Evolutionary conservation across 2,329 filamentous ascomycete genomes (phyloP).

Genomic region (Colletotrichum orchidophilum): DNA sequence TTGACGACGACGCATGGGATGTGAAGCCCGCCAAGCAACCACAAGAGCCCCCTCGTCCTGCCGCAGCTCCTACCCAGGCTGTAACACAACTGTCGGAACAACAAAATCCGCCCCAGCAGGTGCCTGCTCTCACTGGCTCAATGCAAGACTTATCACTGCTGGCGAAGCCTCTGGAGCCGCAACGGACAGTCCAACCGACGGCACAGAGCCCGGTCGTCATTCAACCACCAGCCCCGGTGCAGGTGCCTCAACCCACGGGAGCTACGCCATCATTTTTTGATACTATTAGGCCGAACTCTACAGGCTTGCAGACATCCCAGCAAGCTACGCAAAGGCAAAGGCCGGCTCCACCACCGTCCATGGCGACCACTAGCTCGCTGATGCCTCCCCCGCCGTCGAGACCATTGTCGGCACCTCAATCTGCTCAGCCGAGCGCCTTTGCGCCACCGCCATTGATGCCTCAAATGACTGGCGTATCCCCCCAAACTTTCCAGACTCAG

Average conservation of each 20-base stretch:
- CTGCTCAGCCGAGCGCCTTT: conserved; percentile 78
- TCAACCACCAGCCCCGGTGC: conserved; percentile 45
- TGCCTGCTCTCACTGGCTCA: conserved; percentile 71
- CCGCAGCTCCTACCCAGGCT: conserved; percentile 37
- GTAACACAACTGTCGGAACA: conserved; percentile 42
- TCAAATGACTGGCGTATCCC: conserved; percentile 78
- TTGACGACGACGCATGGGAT: conserved; percentile 98
- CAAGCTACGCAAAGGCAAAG: conserved; percentile 53
- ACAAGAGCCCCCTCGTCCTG: conserved; percentile 48
- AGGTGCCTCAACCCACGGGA: conserved; percentile 57
- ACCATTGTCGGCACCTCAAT: conserved; percentile 87
- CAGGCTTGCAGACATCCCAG: conserved; percentile 26
- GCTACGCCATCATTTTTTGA: conserved; percentile 69
- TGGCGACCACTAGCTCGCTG: conserved; percentile 69
- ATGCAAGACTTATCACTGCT: conserved; percentile 67
- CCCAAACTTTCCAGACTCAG: conserved; percentile 57
- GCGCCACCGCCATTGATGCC: conserved; percentile 79
- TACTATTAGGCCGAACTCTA: conserved; percentile 37
- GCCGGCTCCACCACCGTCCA: conserved; percentile 51
- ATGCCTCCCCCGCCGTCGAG: conserved; percentile 81
- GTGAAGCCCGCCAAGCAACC: conserved; percentile 81
- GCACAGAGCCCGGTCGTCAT: conserved; percentile 43
- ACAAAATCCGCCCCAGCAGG: conserved; percentile 43
- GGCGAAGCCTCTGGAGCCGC: conserved; percentile 61
- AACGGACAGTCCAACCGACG: conserved; percentile 41